Percentiles rank a stretch among this genome's conserved stretches.
phyloP scores from a whole-genome alignment of 257 asterid species.

The Solanum bulbocastanum region DNA sequence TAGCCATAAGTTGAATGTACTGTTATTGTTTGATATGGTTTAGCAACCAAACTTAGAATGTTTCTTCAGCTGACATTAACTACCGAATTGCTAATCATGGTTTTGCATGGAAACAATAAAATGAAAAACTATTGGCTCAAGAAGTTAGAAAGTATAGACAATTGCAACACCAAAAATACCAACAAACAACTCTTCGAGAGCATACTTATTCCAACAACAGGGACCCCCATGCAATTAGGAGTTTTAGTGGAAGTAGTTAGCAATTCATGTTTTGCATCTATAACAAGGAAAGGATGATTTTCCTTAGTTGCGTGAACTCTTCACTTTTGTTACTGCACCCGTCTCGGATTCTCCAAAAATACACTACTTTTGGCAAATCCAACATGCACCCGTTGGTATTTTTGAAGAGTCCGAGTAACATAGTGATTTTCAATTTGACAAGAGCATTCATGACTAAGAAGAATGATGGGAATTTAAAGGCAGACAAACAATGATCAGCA shows the following conservation, averaged over 20 bases:
- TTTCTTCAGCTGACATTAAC: not conserved
- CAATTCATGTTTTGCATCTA: not conserved
- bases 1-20: not conserved
- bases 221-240: not conserved
- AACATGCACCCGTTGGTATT: too few species aligned
- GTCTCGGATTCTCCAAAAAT: too few species aligned
- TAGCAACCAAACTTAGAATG: not conserved
- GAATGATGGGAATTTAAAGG: not conserved
- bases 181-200: not conserved
- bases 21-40: not conserved
- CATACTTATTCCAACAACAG: not conserved
- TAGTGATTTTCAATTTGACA: not conserved
- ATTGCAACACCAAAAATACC: not conserved
- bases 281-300: not conserved
- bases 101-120: not conserved
- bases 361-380: too few species aligned
- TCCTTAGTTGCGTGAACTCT: not conserved
- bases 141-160: not conserved
- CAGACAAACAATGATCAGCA: not conserved
- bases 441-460: not conserved
- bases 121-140: not conserved
- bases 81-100: not conserved
- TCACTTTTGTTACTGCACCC: too few species aligned
- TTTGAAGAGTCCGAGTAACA: too few species aligned
- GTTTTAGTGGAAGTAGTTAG: not conserved